Base-by-base conservation (phyloP, 2,329 filamentous ascomycete species). In the Verticillium tricorpus region DNA sequence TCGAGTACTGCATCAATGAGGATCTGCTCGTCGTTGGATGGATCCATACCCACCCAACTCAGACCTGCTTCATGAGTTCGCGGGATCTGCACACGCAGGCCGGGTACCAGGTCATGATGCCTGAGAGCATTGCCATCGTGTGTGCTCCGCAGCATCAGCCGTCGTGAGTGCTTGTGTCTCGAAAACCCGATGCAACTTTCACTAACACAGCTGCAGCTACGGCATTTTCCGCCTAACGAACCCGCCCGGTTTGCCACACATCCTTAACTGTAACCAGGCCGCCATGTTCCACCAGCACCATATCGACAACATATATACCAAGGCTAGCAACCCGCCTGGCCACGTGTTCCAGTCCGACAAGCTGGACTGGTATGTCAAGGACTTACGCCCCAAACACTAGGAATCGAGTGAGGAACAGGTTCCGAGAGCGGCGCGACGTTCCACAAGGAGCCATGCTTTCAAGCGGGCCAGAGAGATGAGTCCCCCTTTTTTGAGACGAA, bases 21-120 rank as follows among this genome's bases (percentile, higher is more conserved):
- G 91, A 96, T 64, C 77, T 98, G 39, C 85, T 97, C 74, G 87
- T 96, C 60, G 83, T 97, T 5, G 94, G 94, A 45, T 99, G 95
- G 95, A 99, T 99, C 64, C 95, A 99, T 73, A 99, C 95, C 0
- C 95, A 99, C 73, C 95, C 95, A 0, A 92, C 90, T 0, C 95
- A 99, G 77, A 96, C 92, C 0, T 99, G 95, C 75, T 99, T 99
- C 74, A 96, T 99, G 91, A 97, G 92, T 72, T 95, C 90, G 57
- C 83, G 94, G 58, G 95, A 99, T 72, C 73, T 98, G 67, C 95
- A 99, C 72, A 99, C 96, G 0, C 94, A 97, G 71, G 89, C 89
- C 3, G 93, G 93, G 12, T 98, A 97, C 73, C 95, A 99, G 76
- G 88, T 95, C 63, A 97, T 97, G 92, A 85, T 98, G 77, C 89